These are phyloP conservation scores for Teratosphaeria destructans DNA, from an alignment of 2,329 filamentous ascomycete genomes.

Conservation along the genomic window DNA sequence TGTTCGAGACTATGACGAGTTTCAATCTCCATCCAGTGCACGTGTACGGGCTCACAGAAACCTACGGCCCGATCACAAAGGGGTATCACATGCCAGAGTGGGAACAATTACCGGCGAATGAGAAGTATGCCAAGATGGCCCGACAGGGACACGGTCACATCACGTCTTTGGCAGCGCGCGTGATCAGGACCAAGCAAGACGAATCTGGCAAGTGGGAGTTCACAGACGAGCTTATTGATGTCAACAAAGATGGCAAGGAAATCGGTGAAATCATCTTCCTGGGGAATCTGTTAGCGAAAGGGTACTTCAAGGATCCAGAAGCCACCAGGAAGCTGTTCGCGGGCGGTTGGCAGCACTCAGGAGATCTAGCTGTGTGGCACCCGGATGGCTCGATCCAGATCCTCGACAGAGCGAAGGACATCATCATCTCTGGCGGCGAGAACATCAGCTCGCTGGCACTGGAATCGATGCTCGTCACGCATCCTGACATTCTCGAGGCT, in stretches of 20 bases:
- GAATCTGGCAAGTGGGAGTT: conserved; percentile 19
- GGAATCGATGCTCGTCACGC: conserved; percentile 78
- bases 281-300: conserved; percentile 85
- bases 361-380: conserved; percentile 89
- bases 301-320: conserved; percentile 81
- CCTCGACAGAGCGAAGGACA: conserved; percentile 88
- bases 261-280: conserved; percentile 77
- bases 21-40: conserved; percentile 86
- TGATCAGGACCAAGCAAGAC: conserved; percentile 69
- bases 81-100: conserved; percentile 80
- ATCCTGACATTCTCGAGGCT: conserved; percentile 81
- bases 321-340: conserved; percentile 81
- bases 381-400: conserved; percentile 86
- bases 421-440: conserved; percentile 94
- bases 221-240: conserved; percentile 54
- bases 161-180: conserved; percentile 66
- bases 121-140: conserved; percentile 84
- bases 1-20: conserved; percentile 85
- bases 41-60: conserved; percentile 80
- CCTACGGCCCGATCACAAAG: conserved; percentile 91
- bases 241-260: conserved; percentile 59
- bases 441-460: conserved; percentile 93
- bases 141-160: conserved; percentile 88
- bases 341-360: conserved; percentile 77
- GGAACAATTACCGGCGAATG: conserved; percentile 60